phyloP scores from a whole-genome alignment of 2,329 filamentous ascomycete species.

The Aspergillus neotritici region DNA sequence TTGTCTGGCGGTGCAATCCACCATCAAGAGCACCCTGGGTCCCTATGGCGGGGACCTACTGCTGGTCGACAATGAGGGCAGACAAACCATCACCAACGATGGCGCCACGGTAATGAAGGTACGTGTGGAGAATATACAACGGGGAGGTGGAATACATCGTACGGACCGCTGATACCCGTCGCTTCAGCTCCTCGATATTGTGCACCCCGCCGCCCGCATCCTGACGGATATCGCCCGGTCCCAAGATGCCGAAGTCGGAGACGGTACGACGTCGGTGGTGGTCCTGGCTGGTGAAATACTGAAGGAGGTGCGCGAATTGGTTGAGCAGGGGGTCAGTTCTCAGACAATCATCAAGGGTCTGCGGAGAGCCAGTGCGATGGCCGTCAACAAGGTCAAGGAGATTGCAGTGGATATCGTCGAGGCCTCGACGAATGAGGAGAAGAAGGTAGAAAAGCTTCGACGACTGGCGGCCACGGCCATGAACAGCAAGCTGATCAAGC shows the following conservation, averaged over 20 bases:
- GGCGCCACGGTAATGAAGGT: constrained; percentile 99
- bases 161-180: constrained; percentile 9
- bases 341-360: constrained; percentile 97
- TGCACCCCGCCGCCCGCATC: constrained; percentile 93
- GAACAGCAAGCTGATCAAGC: constrained; percentile 99
- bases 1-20: constrained; percentile 89
- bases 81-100: constrained; percentile 97
- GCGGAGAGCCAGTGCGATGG: constrained; percentile 78
- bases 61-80: constrained; percentile 92
- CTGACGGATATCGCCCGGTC: constrained; percentile 97
- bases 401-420: constrained; percentile 66
- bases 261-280: constrained; percentile 95
- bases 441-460: constrained; percentile 78
- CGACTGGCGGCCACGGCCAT: constrained; percentile 94
- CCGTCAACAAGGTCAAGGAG: constrained; percentile 98
- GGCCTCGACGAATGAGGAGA: constrained; percentile 73
- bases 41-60: constrained; percentile 95
- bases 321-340: constrained; percentile 94
- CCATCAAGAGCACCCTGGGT: constrained; percentile 90
- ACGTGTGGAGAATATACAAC: constrained; percentile 18
- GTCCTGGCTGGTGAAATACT: constrained; percentile 96
- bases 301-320: constrained; percentile 92
- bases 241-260: constrained; percentile 97
- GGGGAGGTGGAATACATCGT: not conserved
- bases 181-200: constrained; percentile 83